Conservation (phyloP, 106 monocot species). For the Dendrobium nobile region DNA sequence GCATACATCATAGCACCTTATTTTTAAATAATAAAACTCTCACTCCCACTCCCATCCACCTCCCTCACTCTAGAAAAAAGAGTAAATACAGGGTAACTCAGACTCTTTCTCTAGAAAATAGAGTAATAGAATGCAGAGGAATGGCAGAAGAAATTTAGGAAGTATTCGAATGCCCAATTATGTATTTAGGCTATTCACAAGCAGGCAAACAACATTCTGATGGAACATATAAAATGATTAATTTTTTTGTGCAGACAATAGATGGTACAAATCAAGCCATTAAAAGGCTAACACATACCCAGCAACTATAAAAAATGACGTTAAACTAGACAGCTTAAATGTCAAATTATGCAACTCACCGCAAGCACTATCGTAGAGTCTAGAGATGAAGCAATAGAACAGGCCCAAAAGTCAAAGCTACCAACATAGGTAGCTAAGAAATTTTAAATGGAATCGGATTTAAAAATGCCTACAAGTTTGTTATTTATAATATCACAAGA, state of each 20-base stretch:
- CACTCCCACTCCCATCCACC: too few relatives aligned
- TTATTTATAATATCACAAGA: not conserved
- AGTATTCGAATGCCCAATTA: too few relatives aligned
- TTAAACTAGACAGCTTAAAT: not conserved
- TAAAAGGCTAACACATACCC: not conserved
- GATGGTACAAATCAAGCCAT: not conserved
- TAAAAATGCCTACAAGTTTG: not conserved
- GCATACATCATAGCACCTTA: too few relatives aligned
- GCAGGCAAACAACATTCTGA: not conserved
- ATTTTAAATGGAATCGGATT: not conserved
- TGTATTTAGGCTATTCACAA: too few relatives aligned
- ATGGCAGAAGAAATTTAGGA: too few relatives aligned
- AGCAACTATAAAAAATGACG: not conserved
- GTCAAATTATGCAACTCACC: not conserved
- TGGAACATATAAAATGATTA: not conserved
- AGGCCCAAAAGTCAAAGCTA: too few relatives aligned
- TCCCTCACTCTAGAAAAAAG: too few relatives aligned
- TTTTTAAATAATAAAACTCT: too few relatives aligned
- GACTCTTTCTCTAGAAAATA: too few relatives aligned
- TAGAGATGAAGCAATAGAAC: too few relatives aligned
- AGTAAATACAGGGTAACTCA: too few relatives aligned
- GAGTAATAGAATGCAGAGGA: too few relatives aligned
- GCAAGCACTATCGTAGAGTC: not conserved
- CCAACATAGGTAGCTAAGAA: not conserved
- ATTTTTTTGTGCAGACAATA: not conserved